phyloP scores from a whole-genome alignment of 2,329 filamentous ascomycete species.

The Penicillium capsulatum region DNA sequence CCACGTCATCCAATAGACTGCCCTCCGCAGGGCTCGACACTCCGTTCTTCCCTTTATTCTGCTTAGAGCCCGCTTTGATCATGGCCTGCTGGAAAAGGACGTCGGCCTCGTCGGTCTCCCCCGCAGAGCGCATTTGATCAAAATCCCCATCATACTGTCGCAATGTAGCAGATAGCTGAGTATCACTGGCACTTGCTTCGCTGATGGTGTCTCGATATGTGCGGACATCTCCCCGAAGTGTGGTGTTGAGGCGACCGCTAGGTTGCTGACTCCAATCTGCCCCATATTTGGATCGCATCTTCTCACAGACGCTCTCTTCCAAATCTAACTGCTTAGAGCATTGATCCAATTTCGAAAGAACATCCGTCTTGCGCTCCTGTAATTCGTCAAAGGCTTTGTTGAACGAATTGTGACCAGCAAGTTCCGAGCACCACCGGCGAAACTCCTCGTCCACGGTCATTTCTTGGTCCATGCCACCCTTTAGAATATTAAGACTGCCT shows the following conservation, averaged over 20 bases:
- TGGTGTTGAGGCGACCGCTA: conserved; percentile 82
- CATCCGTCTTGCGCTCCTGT: conserved; percentile 69
- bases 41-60: conserved; percentile 57
- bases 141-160: conserved; percentile 84
- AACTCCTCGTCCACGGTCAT: conserved; percentile 87
- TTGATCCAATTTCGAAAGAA: conserved; percentile 68
- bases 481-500: conserved; percentile 81
- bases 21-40: conserved; percentile 63
- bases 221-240: conserved; percentile 77
- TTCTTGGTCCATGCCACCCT: conserved; percentile 88
- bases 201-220: conserved; percentile 86
- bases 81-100: conserved; percentile 83
- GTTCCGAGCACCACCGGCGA: conserved; percentile 86
- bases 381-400: conserved; percentile 73
- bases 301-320: conserved; percentile 97
- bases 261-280: conserved; percentile 96
- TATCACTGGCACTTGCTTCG: conserved; percentile 82
- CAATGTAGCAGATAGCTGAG: conserved; percentile 75
- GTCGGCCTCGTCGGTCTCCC: conserved; percentile 80
- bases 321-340: conserved; percentile 87
- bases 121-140: conserved; percentile 89
- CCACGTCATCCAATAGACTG: conserved; percentile 86
- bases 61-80: conserved; percentile 64
- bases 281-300: conserved; percentile 98
- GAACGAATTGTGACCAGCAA: conserved; percentile 80